Base-by-base conservation (phyloP, 2,329 filamentous ascomycete species). In the Aspergillus fijiensis region DNA sequence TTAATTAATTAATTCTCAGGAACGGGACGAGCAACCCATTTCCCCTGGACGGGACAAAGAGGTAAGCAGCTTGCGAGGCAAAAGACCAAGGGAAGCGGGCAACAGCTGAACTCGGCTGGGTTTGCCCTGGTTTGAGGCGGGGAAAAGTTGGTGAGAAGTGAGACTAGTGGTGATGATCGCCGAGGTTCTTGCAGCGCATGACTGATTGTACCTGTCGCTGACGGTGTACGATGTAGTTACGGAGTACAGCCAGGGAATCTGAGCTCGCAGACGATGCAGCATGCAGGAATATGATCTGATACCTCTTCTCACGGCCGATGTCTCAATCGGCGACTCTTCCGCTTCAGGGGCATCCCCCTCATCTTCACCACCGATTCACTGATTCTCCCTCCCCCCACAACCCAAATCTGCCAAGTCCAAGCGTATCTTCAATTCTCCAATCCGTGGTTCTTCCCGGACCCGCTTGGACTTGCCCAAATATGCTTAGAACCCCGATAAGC, bases 381-480 rank as follows among this genome's bases (percentile, higher is more conserved):
- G 7, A 27, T 2, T 16, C 14, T 16, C 33, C 5, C 33, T 35
- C 33, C 5, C 39, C 16, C 39, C 39, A n/a, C 39, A 42, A 27
- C 39, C 16, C 39, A 42, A 42, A 42, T n/a, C 39, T 6, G 39
- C 39, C 39, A 16, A 42, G 16, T 42, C 39, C 39, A 42, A 16
- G 39, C 39, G 39, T n/a, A 42, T 42, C 39, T 35, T 42, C 16
- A 42, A 42, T 7, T 5, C 16, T 7, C 16, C 39, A 19, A 42
- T 42, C 39, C 16, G 39, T 42, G 39, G 39, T 42, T 42, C 39
- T 42, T 42, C 39, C 39, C 39, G 39, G 51, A 35, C 12, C 51
- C 42, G 52, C 52, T 47, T 55, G 52, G 35, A 55, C 52, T 48
- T 55, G 52, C 52, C 52, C 52, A 9, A 55, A 42, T 42, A 14